Percentiles rank a stretch among this genome's conserved stretches.
Conservation (phyloP, 1,139 yeast species). For the Hanseniaspora gamundiae region DNA sequence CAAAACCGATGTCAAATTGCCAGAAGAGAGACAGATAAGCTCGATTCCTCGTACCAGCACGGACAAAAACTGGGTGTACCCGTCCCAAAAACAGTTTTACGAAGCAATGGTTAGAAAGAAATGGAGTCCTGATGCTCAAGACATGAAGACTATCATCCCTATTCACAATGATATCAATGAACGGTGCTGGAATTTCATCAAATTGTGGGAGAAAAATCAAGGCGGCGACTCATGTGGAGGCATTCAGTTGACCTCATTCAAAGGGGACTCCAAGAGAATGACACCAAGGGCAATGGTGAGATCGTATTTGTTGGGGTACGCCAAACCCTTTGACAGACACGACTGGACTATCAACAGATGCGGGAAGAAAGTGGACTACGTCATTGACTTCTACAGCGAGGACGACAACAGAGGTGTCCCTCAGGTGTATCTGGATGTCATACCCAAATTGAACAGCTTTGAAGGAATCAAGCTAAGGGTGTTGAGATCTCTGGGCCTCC, state of each 20-base stretch:
- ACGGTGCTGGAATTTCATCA: conserved; percentile 77
- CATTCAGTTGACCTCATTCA: conserved; percentile 69
- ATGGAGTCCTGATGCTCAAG: conserved; percentile 71
- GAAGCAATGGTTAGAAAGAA: conserved; percentile 89
- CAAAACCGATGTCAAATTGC: conserved; percentile 31
- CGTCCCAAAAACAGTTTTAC: conserved; percentile 87
- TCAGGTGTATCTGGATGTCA: conserved; percentile 70
- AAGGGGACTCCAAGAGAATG: conserved; percentile 73
- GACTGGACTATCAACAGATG: conserved; percentile 92
- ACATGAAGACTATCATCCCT: conserved; percentile 87
- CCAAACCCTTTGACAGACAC: conserved; percentile 87
- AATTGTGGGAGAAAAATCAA: conserved; percentile 64
- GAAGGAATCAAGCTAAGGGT: conserved; percentile 72
- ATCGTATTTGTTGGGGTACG: conserved; percentile 44
- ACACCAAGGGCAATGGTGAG: conserved; percentile 87
- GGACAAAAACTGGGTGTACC: conserved; percentile 75
- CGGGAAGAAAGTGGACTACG: conserved; percentile 75
- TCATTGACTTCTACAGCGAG: conserved; percentile 76
- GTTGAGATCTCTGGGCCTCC: conserved; percentile 40
- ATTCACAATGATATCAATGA: conserved; percentile 92
- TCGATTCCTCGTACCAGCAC: conserved; percentile 72
- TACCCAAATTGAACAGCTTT: conserved; percentile 73
- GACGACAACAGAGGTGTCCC: conserved; percentile 36
- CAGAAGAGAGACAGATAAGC: conserved; percentile 63
- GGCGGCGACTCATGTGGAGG: conserved; percentile 72